Evolutionary conservation across 441 rosid genomes (phyloP), one percentile per base, ranked within the genome.

Genomic region (Arabidopsis hybrid): DNA sequence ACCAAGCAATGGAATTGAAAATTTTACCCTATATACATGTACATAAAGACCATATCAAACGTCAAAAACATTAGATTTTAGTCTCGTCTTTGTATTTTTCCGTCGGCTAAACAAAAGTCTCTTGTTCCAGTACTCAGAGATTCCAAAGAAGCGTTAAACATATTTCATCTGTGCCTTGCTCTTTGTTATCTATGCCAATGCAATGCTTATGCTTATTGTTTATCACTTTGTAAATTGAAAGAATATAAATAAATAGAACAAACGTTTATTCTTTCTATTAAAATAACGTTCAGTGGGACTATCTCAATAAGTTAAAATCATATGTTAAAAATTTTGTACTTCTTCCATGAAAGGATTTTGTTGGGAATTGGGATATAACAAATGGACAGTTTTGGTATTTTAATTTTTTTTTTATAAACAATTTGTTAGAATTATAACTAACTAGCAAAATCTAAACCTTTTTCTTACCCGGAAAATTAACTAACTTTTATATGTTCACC

Each of bases 21-120:
- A 21, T 18, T 38, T 43, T 69, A 58, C 17, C 26, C 11, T 47
- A 39, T 16, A 38, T 60, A 71, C 75, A 16, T 49, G 67, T 71
- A 50, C 50, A 49, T 36, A 36, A 49, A 47, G 32, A 21, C 31
- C 29, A 36, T 34, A 46, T 46, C 57, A 18, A 53, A 69, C 3
- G 16, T 43, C 9, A 42, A 55, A 42, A 43, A 14, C 21, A 21
- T 17, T 4, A 65, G 60, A 29, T 10, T 29, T 11, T 9, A 10
- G 10, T 69, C 21, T 60, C 21, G 39, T 8, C n/a, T 21, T 31
- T 58, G 40, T 36, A 18, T 11, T 34, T 46, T 16, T 21, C 26
- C 62, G 0, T 35, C 18, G 39, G 11, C 32, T 31, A 31, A 7
- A 32, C 7, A n/a, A 8, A 57, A 8, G 39, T 56, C 2, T 32